phyloP scores from a whole-genome alignment of 352 stramenopile genomes.

The Pythium angustatum region DNA sequence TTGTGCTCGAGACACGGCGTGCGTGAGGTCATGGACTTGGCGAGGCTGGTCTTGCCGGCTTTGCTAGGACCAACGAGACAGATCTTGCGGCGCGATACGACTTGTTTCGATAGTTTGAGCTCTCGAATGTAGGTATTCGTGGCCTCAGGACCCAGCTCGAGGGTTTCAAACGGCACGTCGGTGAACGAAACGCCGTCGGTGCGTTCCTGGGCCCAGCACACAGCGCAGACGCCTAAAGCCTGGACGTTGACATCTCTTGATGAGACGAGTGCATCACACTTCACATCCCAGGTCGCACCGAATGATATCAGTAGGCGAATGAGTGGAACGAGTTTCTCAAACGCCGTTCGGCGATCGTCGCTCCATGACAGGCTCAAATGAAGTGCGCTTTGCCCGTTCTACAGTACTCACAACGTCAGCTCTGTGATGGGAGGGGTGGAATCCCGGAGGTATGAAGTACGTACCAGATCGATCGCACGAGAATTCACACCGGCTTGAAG shows the following conservation, averaged over 20 bases:
- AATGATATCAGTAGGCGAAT: conserved; percentile 3
- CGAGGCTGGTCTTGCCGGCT: background rate
- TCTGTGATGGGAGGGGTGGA: too few species aligned
- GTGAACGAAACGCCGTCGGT: background rate
- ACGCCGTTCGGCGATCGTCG: too few species aligned
- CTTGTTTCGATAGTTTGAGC: background rate
- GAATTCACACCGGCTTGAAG: background rate
- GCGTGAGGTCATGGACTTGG: background rate
- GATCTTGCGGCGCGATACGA: conserved; percentile 25
- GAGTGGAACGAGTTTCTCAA: too few species aligned
- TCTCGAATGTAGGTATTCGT: background rate
- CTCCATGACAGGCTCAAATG: too few species aligned
- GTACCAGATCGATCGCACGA: background rate
- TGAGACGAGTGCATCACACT: conserved; percentile 13
- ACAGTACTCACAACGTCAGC: too few species aligned
- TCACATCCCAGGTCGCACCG: conserved; percentile 10
- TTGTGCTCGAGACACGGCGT: background rate
- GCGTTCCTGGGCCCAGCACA: conserved; percentile 2
- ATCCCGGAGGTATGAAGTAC: too few species aligned
- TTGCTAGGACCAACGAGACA: background rate
- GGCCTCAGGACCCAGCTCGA: background rate
- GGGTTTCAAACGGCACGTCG: background rate
- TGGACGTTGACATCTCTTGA: background rate
- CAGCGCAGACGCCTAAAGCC: conserved; percentile 1
- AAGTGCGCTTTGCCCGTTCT: background rate